Conservation (phyloP, 2,329 filamentous ascomycete species). For the Aspergillus hiratsukae region DNA sequence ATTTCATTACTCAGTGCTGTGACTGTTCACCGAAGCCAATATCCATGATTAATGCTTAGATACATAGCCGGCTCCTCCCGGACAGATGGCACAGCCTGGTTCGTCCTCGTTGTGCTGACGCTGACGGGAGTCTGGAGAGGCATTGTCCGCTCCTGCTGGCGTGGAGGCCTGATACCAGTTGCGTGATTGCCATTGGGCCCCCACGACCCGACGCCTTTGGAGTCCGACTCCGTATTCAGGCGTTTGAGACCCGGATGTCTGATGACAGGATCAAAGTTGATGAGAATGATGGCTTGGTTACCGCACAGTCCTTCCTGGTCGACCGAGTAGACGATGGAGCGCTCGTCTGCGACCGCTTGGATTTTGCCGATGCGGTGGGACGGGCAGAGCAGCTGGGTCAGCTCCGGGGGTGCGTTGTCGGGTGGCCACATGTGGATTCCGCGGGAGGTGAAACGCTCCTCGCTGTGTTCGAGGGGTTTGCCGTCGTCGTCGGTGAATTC, state of each 20-base stretch:
- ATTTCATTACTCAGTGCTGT: background rate
- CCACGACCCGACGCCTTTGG: background rate
- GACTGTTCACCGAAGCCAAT: slow-evolving; percentile 21
- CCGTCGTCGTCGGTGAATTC: slow-evolving; percentile 23
- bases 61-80: slow-evolving; percentile 26
- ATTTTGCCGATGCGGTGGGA: slow-evolving; percentile 28
- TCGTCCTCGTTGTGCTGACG: slow-evolving; percentile 4
- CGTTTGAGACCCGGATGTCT: slow-evolving; percentile 21
- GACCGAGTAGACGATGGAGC: slow-evolving; percentile 39
- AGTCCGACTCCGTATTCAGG: background rate
- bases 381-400: slow-evolving; percentile 39
- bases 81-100: slow-evolving; percentile 19
- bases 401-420: slow-evolving; percentile 33
- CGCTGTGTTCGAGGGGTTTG: slow-evolving; percentile 27
- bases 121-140: background rate
- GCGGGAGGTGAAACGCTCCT: slow-evolving; percentile 37
- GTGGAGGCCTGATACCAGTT: background rate
- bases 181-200: background rate
- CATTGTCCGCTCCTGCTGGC: slow-evolving; percentile 9
- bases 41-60: slow-evolving; percentile 22
- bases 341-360: slow-evolving; percentile 35
- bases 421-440: slow-evolving; percentile 41
- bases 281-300: slow-evolving; percentile 32
- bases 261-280: slow-evolving; percentile 38
- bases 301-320: slow-evolving; percentile 20